Percentiles rank a stretch among this genome's conserved stretches.
Evolutionary conservation across 306 rosid species (phyloP).

Genomic region (Dryas drummondii): DNA sequence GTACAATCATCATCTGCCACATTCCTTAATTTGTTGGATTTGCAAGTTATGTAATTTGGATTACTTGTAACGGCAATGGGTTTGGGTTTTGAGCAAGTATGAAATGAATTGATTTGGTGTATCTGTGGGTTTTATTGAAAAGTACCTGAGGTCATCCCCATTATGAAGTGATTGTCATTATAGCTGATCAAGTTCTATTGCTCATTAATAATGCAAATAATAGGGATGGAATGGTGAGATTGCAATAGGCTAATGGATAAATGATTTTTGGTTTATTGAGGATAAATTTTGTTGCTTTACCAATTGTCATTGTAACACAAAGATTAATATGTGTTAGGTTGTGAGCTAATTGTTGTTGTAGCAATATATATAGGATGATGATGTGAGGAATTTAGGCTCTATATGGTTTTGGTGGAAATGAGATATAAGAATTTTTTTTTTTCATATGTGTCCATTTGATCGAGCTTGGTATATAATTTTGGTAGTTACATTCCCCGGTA

Average conservation of each 20-base stretch:
- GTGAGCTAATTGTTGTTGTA: background rate
- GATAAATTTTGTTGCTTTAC: background rate
- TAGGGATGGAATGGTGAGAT: background rate
- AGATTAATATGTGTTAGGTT: background rate
- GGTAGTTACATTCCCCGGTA: background rate
- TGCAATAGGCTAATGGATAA: background rate
- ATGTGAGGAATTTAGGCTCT: background rate
- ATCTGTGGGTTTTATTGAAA: background rate
- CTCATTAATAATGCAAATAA: background rate
- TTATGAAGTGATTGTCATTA: background rate
- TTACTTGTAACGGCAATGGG: too few relatives aligned
- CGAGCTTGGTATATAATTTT: background rate
- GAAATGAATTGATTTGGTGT: background rate
- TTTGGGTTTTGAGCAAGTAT: background rate
- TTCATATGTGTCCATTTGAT: background rate
- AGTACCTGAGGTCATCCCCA: background rate
- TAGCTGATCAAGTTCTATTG: background rate
- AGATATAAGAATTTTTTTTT: background rate
- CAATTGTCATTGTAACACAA: background rate
- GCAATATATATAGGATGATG: background rate
- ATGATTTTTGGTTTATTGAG: background rate
- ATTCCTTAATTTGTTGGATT: conserved; percentile 9
- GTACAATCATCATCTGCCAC: background rate
- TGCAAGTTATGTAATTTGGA: background rate
- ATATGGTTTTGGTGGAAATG: background rate